Evolutionary conservation across 2,329 filamentous ascomycete species (phyloP), one percentile per base, ranked within the genome.

Genomic region (Elsinoe arachidis): DNA sequence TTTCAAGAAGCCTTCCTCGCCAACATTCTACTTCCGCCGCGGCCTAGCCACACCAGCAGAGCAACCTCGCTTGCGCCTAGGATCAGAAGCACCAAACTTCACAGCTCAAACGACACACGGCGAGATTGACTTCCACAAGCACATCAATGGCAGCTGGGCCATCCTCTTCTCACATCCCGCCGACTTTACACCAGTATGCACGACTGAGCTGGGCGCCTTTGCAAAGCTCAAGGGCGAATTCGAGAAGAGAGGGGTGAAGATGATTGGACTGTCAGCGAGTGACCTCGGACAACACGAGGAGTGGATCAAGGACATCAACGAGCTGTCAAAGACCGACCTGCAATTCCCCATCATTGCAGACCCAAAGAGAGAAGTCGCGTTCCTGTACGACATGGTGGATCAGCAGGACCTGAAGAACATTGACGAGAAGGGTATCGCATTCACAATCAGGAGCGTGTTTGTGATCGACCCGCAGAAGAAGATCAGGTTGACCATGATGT

Each of bases 171-270:
- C 86, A 33, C 88, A 92, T 76, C 88, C 88, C 2, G 86, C 75
- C 59, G 91, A 96, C 75, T 96, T 88, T 80, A 96, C 91, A 1
- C 91, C 91, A 56, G 91, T 96, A 60, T 96, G 91, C 81, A 96
- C 91, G 63, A 96, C 90, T 56, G 91, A 96, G 78, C 86, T 96
- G 61, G 91, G 90, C 62, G 90, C 90, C 60, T 95, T 96, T 68
- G 88, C 90, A 65, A 93, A 91, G 76, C 80, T 96, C 62, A 85
- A 90, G 77, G 82, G 84, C 67, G 90, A 96, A 74, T 96, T 96
- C 75, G 81, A 84, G 68, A 89, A 88, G 79, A 85, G 90, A 62
- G 84, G 84, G 63, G 88, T 92, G 67, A 95, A 96, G 82, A 84
- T 96, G 76, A 92, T 96, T 67, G 91, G 91, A 51, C 80, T 96